Percentiles rank a stretch among this genome's conserved stretches.
These are phyloP conservation scores for Pythium diclinum DNA, from an alignment of 352 stramenopile species.

Conservation along the genomic window DNA sequence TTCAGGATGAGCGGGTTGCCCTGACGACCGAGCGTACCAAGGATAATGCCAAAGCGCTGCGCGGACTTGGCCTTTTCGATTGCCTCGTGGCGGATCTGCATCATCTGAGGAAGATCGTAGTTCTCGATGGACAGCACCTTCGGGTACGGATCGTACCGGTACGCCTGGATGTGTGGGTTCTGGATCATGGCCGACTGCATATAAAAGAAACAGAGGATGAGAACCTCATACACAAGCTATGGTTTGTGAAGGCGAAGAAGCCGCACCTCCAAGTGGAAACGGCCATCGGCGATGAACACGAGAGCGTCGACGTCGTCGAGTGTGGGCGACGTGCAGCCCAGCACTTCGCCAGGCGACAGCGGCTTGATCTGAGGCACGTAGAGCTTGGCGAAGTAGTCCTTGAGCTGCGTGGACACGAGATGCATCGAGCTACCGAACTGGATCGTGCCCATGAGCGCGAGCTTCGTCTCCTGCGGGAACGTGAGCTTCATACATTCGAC, in stretches of 20 bases:
- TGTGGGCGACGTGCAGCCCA: conserved; percentile 97
- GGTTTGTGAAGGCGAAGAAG: neutral
- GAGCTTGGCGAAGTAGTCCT: conserved; percentile 79
- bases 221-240: too few relatives aligned
- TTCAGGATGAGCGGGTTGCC: conserved; percentile 97
- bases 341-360: conserved; percentile 96
- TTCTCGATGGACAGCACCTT: conserved; percentile 96
- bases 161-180: conserved; percentile 94
- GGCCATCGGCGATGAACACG: conserved; percentile 98
- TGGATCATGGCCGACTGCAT: conserved; percentile 96
- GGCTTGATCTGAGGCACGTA: conserved; percentile 96
- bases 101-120: conserved; percentile 97
- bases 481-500: conserved; percentile 95
- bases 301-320: conserved; percentile 91
- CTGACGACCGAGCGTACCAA: conserved; percentile 98
- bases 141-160: conserved; percentile 98
- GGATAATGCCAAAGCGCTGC: conserved; percentile 94
- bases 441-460: conserved; percentile 95
- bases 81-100: conserved; percentile 80
- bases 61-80: conserved; percentile 74
- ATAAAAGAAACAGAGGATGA: neutral
- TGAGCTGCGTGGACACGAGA: conserved; percentile 65
- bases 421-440: conserved; percentile 94
- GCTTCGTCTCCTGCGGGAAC: conserved; percentile 73
- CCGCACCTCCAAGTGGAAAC: conserved; percentile 97